phyloP scores from a whole-genome alignment of 163 green algal genomes.

The Chlorella variabilis region DNA sequence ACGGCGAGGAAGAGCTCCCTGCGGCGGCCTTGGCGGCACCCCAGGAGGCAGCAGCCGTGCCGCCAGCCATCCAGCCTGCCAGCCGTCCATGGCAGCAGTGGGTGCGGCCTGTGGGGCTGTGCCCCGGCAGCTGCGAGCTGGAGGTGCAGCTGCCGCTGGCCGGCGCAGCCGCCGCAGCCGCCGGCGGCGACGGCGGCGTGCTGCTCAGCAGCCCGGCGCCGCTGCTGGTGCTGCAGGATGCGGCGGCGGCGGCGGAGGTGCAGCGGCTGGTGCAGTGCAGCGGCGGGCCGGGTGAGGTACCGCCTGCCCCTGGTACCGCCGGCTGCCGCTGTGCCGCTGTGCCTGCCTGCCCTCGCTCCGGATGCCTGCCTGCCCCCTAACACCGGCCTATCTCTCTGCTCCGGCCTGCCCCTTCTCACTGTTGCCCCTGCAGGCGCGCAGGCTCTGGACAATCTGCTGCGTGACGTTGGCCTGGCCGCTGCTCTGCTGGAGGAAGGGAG shows the following conservation, averaged over 20 bases:
- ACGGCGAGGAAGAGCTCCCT: background rate
- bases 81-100: no score
- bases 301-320: background rate
- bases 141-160: background rate
- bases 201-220: slow-evolving; percentile 1
- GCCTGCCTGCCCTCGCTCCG: no score
- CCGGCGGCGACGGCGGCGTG: background rate
- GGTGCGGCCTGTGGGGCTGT: background rate
- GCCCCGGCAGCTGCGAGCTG: slow-evolving; percentile 3
- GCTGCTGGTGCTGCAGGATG: slow-evolving; percentile 19
- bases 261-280: background rate
- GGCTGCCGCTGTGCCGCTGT: no score
- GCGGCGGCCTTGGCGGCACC: background rate
- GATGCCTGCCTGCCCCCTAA: no score
- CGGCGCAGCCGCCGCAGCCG: slow-evolving; percentile 1
- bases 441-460: background rate
- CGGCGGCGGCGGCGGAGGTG: background rate
- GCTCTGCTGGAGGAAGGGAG: background rate
- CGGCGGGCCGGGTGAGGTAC: background rate
- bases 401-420: no score
- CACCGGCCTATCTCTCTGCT: no score
- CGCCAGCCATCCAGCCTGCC: no score
- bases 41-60: background rate
- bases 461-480: background rate
- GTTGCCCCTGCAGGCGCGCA: background rate